Evolutionary conservation across 2,329 filamentous ascomycete genomes (phyloP), one percentile per base, ranked within the genome.

Genomic region (Colletotrichum agaves): DNA sequence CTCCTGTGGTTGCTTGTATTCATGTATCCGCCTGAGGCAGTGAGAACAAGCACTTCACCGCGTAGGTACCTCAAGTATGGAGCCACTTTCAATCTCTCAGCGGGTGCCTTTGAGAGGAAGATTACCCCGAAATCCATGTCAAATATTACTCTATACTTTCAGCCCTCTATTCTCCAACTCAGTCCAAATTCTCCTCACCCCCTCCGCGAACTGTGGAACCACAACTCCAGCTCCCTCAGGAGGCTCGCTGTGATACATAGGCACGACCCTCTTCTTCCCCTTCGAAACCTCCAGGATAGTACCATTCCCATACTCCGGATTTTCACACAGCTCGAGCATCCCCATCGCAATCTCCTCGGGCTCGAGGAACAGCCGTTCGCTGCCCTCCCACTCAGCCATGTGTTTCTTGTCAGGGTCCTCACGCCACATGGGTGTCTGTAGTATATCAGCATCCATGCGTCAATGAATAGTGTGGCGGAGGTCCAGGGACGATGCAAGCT

Each of bases 361-460:
- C 19, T 74, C 72, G 27, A 78, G 71, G 47, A 78, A 73, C 31
- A 67, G 52, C 11, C 63, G 41, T 5, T 72, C 70, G n/a, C 72
- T 72, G 21, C 72, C 70, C 23, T 72, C 69, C 13, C 73, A 60
- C 12, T 71, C 71, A 4, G 76, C 65, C 65, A 77, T 72, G 23
- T 65, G 55, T 11, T 73, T 62, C 70, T 76, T 79, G 47, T 71
- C 74, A 7, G 75, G 73, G 58, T 78, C 76, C 8, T 78, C 73
- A n/a, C 61, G 37, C 75, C 76, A 78, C 37, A 80, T 65, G 3
- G 77, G 73, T 7, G 79, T 81, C 73, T 78, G 50, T n/a, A 23
- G 12, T 0, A 8, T 15, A 1, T 46, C 17, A 33, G 37, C 11
- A 63, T 13, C 27, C 3, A 12, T 5, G 27, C 27, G 8, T 27